Base-by-base conservation (phyloP, 345 rosid genomes). In the Heritiera littoralis region DNA sequence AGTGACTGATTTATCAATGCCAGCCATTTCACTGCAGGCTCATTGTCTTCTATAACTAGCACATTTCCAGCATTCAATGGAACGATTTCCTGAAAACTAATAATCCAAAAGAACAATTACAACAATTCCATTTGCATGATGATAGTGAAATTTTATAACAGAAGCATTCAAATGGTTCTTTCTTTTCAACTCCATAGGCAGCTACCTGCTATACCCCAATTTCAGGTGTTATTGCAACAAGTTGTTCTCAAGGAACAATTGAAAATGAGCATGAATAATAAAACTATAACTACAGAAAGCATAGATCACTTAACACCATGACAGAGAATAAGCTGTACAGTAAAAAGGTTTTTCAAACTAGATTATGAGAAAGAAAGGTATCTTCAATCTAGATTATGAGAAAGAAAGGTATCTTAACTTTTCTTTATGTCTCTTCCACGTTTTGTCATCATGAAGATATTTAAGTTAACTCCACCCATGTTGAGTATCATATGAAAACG, bases 61-160 rank as follows among this genome's bases (percentile, higher is more conserved):
- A 96, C 97, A 74, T 96, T 94, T 76, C 99, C 99, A 63, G 99
- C 99, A 84, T 94, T 96, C 81, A 96, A 78, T 10, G 99, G 99
- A 76, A 96, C 99, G 66, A 92, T 94, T 89, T 96, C 99, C 88
- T 96, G 99, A 88, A 96, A 96, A 76, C 99, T 96, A 82, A 58
- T 12, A 59, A 69, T 23, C 20, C 66, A 9, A 15, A 75, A 61
- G 40, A 5, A 71, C 54, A 35, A 66, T 49, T 64, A 13, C 56
- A 5, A 71, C 54, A 35, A 66, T 49, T 64, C 13, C 56, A 49
- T 28, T 70, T 69, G 18, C 49, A 8, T 14, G 7, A 28, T 30
- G 51, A 23, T 60, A 28, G 43, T 17, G 52, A n/a, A 38, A n/a
- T 74, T 13, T 11, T n/a, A 5, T 11, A 58, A 58, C 48, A 72